Percentiles rank a stretch among this genome's conserved stretches.
phyloP scores from a whole-genome alignment of 2,329 filamentous ascomycete species.

The Lasiodiplodia hormozganensis region DNA sequence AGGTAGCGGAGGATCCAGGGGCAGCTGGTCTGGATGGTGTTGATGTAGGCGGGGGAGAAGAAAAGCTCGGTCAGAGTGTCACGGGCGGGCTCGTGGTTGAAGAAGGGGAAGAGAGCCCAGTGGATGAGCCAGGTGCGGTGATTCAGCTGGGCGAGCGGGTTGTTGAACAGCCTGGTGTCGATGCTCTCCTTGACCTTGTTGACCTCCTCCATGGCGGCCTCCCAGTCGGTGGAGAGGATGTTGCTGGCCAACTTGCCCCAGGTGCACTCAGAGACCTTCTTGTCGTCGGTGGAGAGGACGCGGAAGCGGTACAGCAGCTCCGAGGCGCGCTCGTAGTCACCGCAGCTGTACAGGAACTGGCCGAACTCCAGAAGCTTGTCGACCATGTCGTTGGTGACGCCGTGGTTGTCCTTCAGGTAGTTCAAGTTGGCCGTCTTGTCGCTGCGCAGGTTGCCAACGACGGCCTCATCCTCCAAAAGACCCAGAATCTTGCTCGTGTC shows the following conservation, averaged over 20 bases:
- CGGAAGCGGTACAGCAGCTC: constrained; percentile 98
- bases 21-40: constrained; percentile 98
- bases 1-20: constrained; percentile 97
- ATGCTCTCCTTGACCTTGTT: constrained; percentile 74
- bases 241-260: constrained; percentile 98
- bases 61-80: constrained; percentile 94
- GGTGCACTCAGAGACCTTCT: constrained; percentile 93
- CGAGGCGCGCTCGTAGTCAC: constrained; percentile 87
- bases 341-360: constrained; percentile 97
- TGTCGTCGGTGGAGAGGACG: constrained; percentile 96
- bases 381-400: constrained; percentile 93
- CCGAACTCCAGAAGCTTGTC: constrained; percentile 95
- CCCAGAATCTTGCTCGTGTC: constrained; percentile 89
- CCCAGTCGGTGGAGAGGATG: constrained; percentile 95
- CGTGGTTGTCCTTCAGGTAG: constrained; percentile 95
- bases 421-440: constrained; percentile 99
- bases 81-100: constrained; percentile 92
- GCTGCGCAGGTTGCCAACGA: constrained; percentile 87
- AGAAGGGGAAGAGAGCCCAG: constrained; percentile 98
- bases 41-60: constrained; percentile 97
- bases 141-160: constrained; percentile 91
- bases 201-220: constrained; percentile 75
- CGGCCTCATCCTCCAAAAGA: constrained; percentile 84
- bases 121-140: constrained; percentile 97
- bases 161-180: constrained; percentile 94